phyloP scores from a whole-genome alignment of 2,329 filamentous ascomycete genomes.

The Cladobotryum protrusum region DNA sequence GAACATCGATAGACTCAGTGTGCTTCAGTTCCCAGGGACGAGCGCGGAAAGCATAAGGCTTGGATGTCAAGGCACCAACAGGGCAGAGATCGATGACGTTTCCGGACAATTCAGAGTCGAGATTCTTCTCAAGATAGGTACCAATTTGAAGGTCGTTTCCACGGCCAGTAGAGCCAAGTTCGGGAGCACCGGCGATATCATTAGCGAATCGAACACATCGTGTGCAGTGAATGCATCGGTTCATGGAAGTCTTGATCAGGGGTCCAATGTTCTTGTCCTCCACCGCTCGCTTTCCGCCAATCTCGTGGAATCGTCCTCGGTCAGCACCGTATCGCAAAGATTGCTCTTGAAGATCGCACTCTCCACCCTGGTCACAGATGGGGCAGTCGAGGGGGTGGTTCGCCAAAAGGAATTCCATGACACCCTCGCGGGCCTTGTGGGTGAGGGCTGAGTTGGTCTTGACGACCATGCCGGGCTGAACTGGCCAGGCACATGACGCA shows the following conservation, averaged over 20 bases:
- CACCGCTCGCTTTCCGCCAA: conserved; percentile 91
- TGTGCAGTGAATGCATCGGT: conserved; percentile 98
- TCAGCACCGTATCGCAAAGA: conserved; percentile 98
- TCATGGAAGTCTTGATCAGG: conserved; percentile 99
- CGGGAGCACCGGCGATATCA: conserved; percentile 90
- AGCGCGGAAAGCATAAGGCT: conserved; percentile 95
- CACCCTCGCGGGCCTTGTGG: conserved; percentile 96
- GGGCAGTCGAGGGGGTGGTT: conserved; percentile 96
- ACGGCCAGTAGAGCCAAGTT: conserved; percentile 88
- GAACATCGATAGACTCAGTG: conserved; percentile 90
- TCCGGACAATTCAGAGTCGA: conserved; percentile 90
- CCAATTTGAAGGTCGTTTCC: conserved; percentile 98
- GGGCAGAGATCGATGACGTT: conserved; percentile 98
- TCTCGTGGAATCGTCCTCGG: conserved; percentile 92
- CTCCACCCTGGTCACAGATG: conserved; percentile 97
- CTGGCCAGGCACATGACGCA: conserved; percentile 97
- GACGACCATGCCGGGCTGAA: conserved; percentile 97
- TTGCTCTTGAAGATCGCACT: conserved; percentile 98
- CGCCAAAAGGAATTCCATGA: conserved; percentile 97
- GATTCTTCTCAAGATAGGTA: conserved; percentile 90
- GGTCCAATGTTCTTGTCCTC: conserved; percentile 99
- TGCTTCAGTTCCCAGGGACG: conserved; percentile 96
- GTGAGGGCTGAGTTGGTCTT: conserved; percentile 95
- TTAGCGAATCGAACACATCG: conserved; percentile 97
- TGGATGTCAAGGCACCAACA: conserved; percentile 91